Conservation (phyloP, 73 alveolate genomes). For the Symbiodinium natans region DNA sequence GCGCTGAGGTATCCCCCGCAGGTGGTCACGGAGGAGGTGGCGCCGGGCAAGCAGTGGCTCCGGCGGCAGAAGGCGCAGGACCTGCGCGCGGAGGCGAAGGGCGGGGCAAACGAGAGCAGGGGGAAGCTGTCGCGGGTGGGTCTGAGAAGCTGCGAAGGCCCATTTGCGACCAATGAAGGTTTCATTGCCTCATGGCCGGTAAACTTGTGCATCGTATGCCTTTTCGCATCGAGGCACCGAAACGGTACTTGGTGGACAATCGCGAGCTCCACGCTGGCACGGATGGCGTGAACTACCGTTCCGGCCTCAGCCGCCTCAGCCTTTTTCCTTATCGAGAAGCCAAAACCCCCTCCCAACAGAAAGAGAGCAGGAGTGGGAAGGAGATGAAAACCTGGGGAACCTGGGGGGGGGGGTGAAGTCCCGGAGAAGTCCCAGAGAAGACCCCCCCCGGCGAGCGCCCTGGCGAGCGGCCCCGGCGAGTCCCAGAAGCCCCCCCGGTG, state of each 20-base stretch:
- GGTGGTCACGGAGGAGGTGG: constrained; percentile 33
- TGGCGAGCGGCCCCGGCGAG: no score
- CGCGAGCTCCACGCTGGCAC: constrained; percentile 65
- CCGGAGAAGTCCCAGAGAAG: no score
- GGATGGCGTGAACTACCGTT: constrained; percentile 57
- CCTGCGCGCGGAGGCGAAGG: constrained; percentile 52
- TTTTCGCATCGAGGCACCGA: constrained; percentile 32
- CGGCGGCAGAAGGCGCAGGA: constrained; percentile 82
- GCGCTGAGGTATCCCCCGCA: constrained; percentile 69
- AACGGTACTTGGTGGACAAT: constrained; percentile 78
- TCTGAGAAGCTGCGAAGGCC: no score
- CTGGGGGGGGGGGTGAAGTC: no score
- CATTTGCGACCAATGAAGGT: no score
- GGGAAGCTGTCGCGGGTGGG: neutral
- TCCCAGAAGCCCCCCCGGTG: no score
- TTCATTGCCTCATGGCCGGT: neutral
- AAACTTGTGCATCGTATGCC: neutral
- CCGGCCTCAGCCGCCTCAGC: neutral
- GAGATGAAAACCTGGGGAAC: no score
- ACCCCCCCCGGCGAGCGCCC: no score
- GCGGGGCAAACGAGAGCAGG: neutral
- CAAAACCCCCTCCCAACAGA: neutral
- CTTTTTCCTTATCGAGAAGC: neutral
- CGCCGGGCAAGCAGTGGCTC: constrained; percentile 39
- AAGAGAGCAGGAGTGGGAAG: neutral